These are phyloP conservation scores for Noccaea caerulescens DNA, from an alignment of 345 rosid species.

Conservation along the genomic window DNA sequence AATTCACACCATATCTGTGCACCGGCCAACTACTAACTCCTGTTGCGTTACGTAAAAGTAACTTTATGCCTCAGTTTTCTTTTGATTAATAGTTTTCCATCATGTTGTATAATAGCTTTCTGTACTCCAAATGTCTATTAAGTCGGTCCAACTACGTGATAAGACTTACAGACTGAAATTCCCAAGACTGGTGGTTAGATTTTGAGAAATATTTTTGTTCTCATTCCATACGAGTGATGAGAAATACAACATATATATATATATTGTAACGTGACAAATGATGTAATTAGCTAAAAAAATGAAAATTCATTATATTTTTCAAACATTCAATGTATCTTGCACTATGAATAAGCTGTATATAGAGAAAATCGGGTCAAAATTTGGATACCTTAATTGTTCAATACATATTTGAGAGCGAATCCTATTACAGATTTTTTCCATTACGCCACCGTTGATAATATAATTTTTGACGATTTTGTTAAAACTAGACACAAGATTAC, in stretches of 20 bases:
- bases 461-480: too few species aligned
- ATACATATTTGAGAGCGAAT: slow-evolving; percentile 20
- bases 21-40: slow-evolving; percentile 21
- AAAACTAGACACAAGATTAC: not conserved
- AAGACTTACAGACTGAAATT: slow-evolving; percentile 13
- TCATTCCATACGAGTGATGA: slow-evolving; percentile 4
- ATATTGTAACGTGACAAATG: not conserved
- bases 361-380: slow-evolving; percentile 27
- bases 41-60: slow-evolving; percentile 38
- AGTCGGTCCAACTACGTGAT: slow-evolving; percentile 36
- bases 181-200: slow-evolving; percentile 31
- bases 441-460: too few species aligned
- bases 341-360: not conserved
- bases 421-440: not conserved
- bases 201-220: slow-evolving; percentile 21
- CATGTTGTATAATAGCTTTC: not conserved
- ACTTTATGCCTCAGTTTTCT: slow-evolving; percentile 1
- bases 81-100: not conserved
- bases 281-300: not conserved
- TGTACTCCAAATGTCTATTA: slow-evolving; percentile 9
- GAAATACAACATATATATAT: not conserved
- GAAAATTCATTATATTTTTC: not conserved
- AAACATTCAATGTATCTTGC: slow-evolving; percentile 10
- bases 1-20: slow-evolving; percentile 42
- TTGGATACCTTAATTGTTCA: not conserved